Evolutionary conservation across 345 rosid species (phyloP).

Genomic region (Excoecaria cochinchinensis): DNA sequence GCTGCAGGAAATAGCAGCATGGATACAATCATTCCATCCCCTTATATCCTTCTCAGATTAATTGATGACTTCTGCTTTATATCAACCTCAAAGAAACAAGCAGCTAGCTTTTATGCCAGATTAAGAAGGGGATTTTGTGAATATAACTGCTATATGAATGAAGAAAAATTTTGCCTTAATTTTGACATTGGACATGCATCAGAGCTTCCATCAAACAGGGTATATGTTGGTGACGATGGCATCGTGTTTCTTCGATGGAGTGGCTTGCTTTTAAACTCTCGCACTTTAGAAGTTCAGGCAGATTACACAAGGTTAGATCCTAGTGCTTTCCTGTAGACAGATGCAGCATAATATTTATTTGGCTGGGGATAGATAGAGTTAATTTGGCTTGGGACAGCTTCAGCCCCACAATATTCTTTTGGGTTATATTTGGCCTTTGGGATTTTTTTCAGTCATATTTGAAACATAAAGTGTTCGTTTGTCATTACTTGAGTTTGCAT

Average conservation of each 20-base stretch:
- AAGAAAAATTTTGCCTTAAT: constrained; percentile 57
- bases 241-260: constrained; percentile 68
- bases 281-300: constrained; percentile 73
- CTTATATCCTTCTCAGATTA: constrained; percentile 59
- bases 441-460: too few relatives aligned
- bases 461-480: too few relatives aligned
- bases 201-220: constrained; percentile 38
- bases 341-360: neutral
- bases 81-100: constrained; percentile 72
- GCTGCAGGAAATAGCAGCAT: constrained; percentile 9
- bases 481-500: too few relatives aligned
- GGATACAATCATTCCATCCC: constrained; percentile 27
- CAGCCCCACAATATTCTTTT: too few relatives aligned
- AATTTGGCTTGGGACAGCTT: neutral
- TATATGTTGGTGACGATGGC: constrained; percentile 52
- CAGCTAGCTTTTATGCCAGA: constrained; percentile 47
- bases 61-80: constrained; percentile 78
- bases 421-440: too few relatives aligned
- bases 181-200: constrained; percentile 46
- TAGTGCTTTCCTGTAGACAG: neutral
- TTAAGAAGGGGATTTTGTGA: constrained; percentile 59
- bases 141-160: constrained; percentile 81
- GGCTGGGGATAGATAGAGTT: neutral
- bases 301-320: constrained; percentile 65
- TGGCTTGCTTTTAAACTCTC: constrained; percentile 69